Evolutionary conservation across 257 asterid genomes (phyloP).

Genomic region (Solanum gracilifrons): DNA sequence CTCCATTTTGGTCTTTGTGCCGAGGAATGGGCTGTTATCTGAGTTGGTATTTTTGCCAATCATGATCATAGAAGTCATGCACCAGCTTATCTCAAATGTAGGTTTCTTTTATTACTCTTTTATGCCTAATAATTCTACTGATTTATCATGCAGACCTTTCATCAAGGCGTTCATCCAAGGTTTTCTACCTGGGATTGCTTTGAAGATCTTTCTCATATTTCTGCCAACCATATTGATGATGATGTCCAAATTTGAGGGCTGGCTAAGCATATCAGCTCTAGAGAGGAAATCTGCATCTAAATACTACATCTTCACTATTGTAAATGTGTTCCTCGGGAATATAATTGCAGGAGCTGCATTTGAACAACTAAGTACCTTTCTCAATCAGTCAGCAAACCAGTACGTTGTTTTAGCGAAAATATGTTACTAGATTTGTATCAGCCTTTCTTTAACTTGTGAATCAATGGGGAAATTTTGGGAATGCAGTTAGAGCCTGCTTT

Average conservation of each 20-base stretch:
- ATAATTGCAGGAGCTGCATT: constrained; percentile 85
- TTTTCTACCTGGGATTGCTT: constrained; percentile 88
- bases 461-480: not conserved
- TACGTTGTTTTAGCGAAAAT: constrained; percentile 22
- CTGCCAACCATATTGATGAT: constrained; percentile 80
- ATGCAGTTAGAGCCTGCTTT: not conserved
- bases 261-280: constrained; percentile 55
- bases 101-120: not conserved
- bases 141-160: constrained; percentile 41
- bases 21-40: not conserved
- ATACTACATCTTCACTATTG: constrained; percentile 66
- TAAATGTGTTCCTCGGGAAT: constrained; percentile 82
- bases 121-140: not conserved
- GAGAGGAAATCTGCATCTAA: constrained; percentile 77
- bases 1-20: not conserved
- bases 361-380: constrained; percentile 61
- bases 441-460: not conserved
- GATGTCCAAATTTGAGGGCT: constrained; percentile 92
- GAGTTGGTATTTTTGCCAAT: not conserved
- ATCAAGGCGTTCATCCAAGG: constrained; percentile 94
- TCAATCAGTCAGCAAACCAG: constrained; percentile 62
- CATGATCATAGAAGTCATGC: not conserved
- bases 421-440: not conserved
- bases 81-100: not conserved
- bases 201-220: constrained; percentile 84